A percentile compares a stretch with the other conserved stretches of the same genome.
phyloP scores from a whole-genome alignment of 257 asterid genomes.

The Leptodermis oblonga region DNA sequence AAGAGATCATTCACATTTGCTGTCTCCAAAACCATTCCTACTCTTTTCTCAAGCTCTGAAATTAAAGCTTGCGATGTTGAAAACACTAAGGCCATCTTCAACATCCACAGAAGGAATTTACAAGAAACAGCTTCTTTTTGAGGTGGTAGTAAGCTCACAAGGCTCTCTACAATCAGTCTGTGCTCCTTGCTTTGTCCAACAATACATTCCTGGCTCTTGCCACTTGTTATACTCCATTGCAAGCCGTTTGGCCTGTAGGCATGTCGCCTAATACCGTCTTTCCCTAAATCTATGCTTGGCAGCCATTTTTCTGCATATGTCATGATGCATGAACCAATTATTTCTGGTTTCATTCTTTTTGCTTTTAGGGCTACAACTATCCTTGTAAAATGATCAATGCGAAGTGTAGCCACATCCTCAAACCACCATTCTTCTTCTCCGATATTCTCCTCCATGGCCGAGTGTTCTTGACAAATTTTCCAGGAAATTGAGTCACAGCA shows the following conservation, averaged over 20 bases:
- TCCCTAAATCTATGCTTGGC: slow-evolving; percentile 36
- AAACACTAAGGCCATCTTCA: slow-evolving; percentile 54
- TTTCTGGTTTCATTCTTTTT: slow-evolving; percentile 54
- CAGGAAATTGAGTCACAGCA: slow-evolving; percentile 72
- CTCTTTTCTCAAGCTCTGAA: slow-evolving; percentile 79
- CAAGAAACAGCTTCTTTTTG: slow-evolving; percentile 67
- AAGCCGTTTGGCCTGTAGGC: slow-evolving; percentile 29
- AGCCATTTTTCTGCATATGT: slow-evolving; percentile 63
- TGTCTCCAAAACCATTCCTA: slow-evolving; percentile 56
- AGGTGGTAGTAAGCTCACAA: slow-evolving; percentile 64
- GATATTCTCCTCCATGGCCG: slow-evolving; percentile 26
- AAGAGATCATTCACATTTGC: slow-evolving; percentile 64
- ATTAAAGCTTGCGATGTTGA: slow-evolving; percentile 67
- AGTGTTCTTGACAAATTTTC: slow-evolving; percentile 46
- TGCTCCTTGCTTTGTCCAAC: slow-evolving; percentile 44
- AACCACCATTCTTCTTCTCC: slow-evolving; percentile 63
- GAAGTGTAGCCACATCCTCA: slow-evolving; percentile 51
- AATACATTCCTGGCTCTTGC: slow-evolving; percentile 36
- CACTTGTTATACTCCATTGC: slow-evolving; percentile 57
- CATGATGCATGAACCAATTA: slow-evolving; percentile 54
- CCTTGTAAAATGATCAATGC: slow-evolving; percentile 63
- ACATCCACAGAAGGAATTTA: slow-evolving; percentile 57
- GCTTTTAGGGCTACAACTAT: slow-evolving; percentile 57
- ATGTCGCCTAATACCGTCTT: slow-evolving; percentile 23
- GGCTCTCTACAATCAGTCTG: slow-evolving; percentile 56